Percentiles rank a stretch among this genome's conserved stretches.
Conservation (phyloP, 257 asterid species). For the Orobanche coerulescens region DNA sequence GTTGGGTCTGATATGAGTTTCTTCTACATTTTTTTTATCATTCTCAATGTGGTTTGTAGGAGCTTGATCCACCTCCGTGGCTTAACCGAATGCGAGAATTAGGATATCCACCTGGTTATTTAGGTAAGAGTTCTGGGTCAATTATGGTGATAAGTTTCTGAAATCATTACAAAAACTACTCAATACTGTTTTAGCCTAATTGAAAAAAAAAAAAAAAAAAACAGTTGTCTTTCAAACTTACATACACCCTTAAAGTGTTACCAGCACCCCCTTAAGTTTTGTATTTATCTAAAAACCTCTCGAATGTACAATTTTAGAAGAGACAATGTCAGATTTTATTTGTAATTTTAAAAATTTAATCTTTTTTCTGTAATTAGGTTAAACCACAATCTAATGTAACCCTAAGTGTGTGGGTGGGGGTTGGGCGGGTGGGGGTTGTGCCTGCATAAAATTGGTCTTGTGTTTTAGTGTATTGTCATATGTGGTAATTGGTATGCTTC, state of each 20-base stretch:
- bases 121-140: slow-evolving; percentile 45
- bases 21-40: not conserved
- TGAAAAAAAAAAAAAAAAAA: not conserved
- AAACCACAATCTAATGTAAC: not conserved
- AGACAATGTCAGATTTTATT: no score
- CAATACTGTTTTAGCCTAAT: not conserved
- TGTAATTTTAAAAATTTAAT: not conserved
- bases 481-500: not conserved
- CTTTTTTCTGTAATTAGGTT: not conserved
- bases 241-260: not conserved
- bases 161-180: not conserved
- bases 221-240: not conserved
- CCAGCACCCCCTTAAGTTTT: not conserved
- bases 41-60: slow-evolving; percentile 41
- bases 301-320: not conserved
- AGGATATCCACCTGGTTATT: slow-evolving; percentile 94
- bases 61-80: slow-evolving; percentile 99
- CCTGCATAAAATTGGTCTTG: not conserved
- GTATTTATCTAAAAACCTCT: not conserved
- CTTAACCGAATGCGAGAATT: slow-evolving; percentile 92
- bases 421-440: no score
- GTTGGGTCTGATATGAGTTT: not conserved
- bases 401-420: not conserved
- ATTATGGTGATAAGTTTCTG: slow-evolving; percentile 6
- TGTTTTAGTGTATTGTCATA: not conserved